These are phyloP conservation scores for Colletotrichum navitas DNA, from an alignment of 2,329 filamentous ascomycete species.

Conservation along the genomic window DNA sequence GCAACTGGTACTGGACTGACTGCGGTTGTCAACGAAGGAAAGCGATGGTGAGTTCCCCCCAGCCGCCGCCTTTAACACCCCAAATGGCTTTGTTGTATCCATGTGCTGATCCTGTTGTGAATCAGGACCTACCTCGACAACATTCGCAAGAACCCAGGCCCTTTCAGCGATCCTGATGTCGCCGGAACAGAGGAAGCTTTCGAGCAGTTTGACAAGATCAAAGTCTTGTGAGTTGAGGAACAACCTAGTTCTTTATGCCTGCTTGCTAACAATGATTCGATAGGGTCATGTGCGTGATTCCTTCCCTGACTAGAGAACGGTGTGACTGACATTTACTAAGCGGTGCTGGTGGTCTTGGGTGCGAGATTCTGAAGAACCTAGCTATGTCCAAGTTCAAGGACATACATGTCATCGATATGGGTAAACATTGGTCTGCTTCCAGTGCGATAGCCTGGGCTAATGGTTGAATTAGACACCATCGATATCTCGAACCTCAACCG, in stretches of 20 bases:
- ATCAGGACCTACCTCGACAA: conserved; percentile 85
- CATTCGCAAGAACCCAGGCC: conserved; percentile 81
- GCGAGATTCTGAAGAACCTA: conserved; percentile 96
- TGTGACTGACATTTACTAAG: conserved; percentile 60
- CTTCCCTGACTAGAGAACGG: conserved; percentile 33
- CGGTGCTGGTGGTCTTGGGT: conserved; percentile 93
- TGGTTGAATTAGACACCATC: conserved; percentile 79
- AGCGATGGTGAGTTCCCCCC: conserved; percentile 34
- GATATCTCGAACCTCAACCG: conserved; percentile 98
- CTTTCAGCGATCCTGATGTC: conserved; percentile 78
- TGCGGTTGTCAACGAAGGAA: conserved; percentile 30
- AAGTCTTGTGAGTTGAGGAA: conserved; percentile 73
- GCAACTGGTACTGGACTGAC: neutral
- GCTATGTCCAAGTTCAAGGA: conserved; percentile 95
- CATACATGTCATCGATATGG: conserved; percentile 99
- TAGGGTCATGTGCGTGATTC: conserved; percentile 64
- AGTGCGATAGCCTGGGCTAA: conserved; percentile 25
- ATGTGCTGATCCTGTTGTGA: conserved; percentile 20
- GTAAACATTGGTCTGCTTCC: conserved; percentile 58
- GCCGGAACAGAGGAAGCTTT: conserved; percentile 65
- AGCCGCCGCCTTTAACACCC: neutral
- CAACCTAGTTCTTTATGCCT: neutral
- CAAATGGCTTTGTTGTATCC: neutral
- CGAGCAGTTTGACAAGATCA: conserved; percentile 74
- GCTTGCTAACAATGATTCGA: conserved; percentile 44